Conservation (phyloP, 148 eudicot species). For the Cornus suecica region DNA sequence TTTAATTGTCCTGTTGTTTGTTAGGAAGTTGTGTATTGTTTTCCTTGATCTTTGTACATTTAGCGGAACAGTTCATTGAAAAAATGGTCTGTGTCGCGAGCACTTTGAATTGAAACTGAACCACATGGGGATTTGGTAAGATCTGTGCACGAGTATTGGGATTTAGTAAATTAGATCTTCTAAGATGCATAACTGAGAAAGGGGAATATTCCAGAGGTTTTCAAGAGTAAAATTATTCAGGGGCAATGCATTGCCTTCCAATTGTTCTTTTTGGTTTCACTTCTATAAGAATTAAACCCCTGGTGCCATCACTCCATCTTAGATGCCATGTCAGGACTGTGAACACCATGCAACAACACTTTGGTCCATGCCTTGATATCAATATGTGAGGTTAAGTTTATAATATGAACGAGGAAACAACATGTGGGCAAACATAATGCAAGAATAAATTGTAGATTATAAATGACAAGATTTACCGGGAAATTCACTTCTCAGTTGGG, state of each 20-base stretch:
- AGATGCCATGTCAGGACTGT: too few species aligned
- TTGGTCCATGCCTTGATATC: neutral
- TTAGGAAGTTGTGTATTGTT: neutral
- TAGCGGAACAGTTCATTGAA: neutral
- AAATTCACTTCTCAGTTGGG: neutral
- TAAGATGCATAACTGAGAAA: neutral
- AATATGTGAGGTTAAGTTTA: neutral
- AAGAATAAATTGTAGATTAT: too few species aligned
- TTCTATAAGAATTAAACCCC: too few species aligned
- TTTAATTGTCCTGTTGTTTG: neutral
- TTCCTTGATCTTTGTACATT: neutral
- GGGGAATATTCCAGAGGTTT: neutral
- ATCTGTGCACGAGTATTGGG: neutral
- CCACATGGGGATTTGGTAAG: neutral
- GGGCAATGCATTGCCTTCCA: too few species aligned
- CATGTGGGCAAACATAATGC: neutral
- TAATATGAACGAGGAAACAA: neutral
- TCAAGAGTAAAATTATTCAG: neutral
- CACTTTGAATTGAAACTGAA: neutral
- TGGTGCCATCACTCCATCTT: too few species aligned
- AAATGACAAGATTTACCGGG: neutral
- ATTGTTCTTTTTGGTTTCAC: too few species aligned
- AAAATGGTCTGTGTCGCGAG: neutral
- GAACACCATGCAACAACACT: too few species aligned
- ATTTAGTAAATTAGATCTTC: neutral